These are phyloP conservation scores for Fusarium sarcochroum DNA, from an alignment of 2,329 filamentous ascomycete species.

Conservation along the genomic window DNA sequence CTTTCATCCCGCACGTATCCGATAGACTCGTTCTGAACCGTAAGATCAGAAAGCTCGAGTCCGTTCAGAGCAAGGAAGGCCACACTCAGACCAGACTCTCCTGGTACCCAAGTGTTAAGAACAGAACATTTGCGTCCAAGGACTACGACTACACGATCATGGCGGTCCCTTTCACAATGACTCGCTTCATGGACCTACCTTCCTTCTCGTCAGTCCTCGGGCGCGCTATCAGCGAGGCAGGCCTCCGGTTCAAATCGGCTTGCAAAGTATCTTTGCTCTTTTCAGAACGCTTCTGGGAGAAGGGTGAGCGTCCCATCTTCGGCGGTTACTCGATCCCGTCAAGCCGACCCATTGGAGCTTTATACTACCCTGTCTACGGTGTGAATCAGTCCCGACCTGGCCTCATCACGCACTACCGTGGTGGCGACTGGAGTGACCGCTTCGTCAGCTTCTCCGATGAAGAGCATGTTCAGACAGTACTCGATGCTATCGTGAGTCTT, in stretches of 20 bases:
- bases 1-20: constrained; percentile 2
- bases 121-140: constrained; percentile 53
- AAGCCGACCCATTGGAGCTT: constrained; percentile 71
- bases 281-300: constrained; percentile 73
- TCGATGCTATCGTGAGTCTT: constrained; percentile 21
- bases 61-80: neutral
- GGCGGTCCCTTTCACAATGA: constrained; percentile 73
- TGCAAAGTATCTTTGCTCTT: constrained; percentile 64
- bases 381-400: constrained; percentile 75
- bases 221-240: constrained; percentile 22
- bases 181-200: constrained; percentile 73
- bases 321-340: constrained; percentile 71
- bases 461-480: constrained; percentile 52
- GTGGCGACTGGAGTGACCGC: constrained; percentile 49
- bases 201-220: constrained; percentile 11
- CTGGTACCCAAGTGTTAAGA: constrained; percentile 63
- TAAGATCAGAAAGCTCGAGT: neutral
- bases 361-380: constrained; percentile 78
- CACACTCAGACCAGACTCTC: constrained; percentile 45
- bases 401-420: constrained; percentile 71
- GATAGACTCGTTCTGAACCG: neutral
- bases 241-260: constrained; percentile 47
- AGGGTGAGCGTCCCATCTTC: constrained; percentile 67
- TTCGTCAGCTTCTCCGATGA: constrained; percentile 12
- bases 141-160: constrained; percentile 77